Conservation (phyloP, 2,329 filamentous ascomycete genomes). For the Chaetomium sp. region DNA sequence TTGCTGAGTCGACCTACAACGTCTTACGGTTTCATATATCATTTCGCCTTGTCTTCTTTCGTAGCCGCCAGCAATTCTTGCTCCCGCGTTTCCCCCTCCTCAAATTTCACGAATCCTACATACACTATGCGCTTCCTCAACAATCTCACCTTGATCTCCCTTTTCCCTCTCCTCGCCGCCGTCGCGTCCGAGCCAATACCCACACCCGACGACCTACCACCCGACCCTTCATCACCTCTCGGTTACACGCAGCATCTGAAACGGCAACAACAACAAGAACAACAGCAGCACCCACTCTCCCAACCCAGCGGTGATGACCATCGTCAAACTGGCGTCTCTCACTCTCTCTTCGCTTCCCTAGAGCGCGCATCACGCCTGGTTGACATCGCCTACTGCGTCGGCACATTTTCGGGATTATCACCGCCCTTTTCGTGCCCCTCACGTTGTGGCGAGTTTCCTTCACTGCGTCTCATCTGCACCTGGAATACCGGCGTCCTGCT, state of each 20-base stretch:
- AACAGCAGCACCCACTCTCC: neutral
- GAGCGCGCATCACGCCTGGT: constrained; percentile 87
- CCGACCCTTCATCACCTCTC: neutral
- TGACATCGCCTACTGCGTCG: constrained; percentile 92
- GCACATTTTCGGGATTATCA: constrained; percentile 64
- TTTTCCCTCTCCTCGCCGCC: neutral
- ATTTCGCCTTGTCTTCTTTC: neutral
- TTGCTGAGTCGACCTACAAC: neutral
- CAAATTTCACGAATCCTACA: neutral
- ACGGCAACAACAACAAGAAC: too few relatives aligned
- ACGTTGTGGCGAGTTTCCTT: constrained; percentile 76
- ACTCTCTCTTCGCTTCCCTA: constrained; percentile 66
- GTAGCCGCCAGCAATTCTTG: too few relatives aligned
- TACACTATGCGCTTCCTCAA: constrained; percentile 1
- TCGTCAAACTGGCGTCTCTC: constrained; percentile 39
- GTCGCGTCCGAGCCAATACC: neutral
- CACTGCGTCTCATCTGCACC: constrained; percentile 70
- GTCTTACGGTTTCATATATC: neutral
- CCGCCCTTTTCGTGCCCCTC: constrained; percentile 81
- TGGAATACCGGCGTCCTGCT: constrained; percentile 88
- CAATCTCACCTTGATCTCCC: neutral
- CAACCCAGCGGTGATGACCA: neutral
- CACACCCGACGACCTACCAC: neutral
- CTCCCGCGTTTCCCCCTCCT: too few relatives aligned
- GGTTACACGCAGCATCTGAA: neutral